Evolutionary conservation across 2,329 filamentous ascomycete species (phyloP), one percentile per base, ranked within the genome.

Genomic region (Grosmannia serpens): DNA sequence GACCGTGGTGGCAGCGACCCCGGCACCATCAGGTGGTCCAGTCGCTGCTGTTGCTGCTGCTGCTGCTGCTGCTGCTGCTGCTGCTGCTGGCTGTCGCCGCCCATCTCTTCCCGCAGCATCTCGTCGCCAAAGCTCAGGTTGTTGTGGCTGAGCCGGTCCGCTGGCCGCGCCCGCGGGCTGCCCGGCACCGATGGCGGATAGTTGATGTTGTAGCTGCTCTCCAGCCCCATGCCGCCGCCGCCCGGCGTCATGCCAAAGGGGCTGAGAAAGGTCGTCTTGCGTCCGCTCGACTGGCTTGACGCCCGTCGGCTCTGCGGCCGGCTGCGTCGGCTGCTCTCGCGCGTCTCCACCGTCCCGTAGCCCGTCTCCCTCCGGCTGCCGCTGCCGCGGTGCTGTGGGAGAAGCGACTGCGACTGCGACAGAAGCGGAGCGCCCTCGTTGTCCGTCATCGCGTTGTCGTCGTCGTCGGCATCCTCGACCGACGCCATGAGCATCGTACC

Each of bases 141-240:
- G 62, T 74, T 80, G 72, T 85, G 75, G 41, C 81, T 77, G 58
- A 76, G 70, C 35, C 75, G 74, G 59, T 79, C 75, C 0, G 69
- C 64, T 0, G 77, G 70, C 1, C 78, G 78, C 59, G 84, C 71
- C 1, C 70, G 70, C 2, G 85, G 85, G 9, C 82, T 83, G 0
- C 80, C 81, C 2, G 85, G 85, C 52, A 87, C 76, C 0, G 85
- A 88, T 1, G 85, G 85, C 4, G 85, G 85, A 61, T 87, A 84
- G 65, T 88, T 88, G 61, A 88, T 71, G 71, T 86, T 82, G 65
- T 83, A 84, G 59, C 71, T 72, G 33, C 15, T 20, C 49, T 17
- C 11, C 13, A 15, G 7, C 9, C 13, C 44, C 44, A 20, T 17
- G 27, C 49, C 31, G 9, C n/a, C 31, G 29, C 8, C 50, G 29